A percentile compares a stretch with the other conserved stretches of the same genome.
Conservation (phyloP, 306 rosid species). For the Lagenaria siceraria region DNA sequence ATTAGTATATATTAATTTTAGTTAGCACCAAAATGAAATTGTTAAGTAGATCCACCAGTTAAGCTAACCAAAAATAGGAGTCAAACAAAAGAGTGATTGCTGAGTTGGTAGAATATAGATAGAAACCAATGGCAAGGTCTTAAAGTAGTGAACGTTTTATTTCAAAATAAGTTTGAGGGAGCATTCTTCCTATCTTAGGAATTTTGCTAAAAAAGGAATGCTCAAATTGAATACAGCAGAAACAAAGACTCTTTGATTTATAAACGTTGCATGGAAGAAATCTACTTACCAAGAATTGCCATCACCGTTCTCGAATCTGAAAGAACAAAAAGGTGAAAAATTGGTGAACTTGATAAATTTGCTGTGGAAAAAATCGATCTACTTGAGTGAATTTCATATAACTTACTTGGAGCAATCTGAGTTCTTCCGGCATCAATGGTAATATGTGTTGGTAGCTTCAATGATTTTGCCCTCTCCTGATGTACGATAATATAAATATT, state of each 20-base stretch:
- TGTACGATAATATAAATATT: neutral
- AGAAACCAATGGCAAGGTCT: neutral
- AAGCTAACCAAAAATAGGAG: neutral
- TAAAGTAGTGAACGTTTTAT: neutral
- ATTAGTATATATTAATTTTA: neutral
- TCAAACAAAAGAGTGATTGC: neutral
- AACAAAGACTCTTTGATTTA: neutral
- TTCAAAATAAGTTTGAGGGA: neutral
- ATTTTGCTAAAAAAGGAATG: neutral
- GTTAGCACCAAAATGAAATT: neutral
- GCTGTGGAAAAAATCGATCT: neutral
- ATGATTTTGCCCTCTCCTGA: constrained; percentile 74
- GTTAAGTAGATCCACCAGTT: neutral
- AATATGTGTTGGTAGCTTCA: constrained; percentile 71
- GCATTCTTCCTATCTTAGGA: neutral
- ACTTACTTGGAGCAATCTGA: constrained; percentile 95
- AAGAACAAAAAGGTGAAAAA: neutral
- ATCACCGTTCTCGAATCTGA: constrained; percentile 96
- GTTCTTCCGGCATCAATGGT: constrained; percentile 97
- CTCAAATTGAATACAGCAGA: neutral
- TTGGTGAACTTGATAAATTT: neutral
- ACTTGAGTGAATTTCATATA: neutral
- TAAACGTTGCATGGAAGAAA: constrained; percentile 4
- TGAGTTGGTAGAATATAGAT: neutral
- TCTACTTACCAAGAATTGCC: constrained; percentile 75